phyloP scores from a whole-genome alignment of 176 grass and related monocot genomes.

The Bromus sterilis region DNA sequence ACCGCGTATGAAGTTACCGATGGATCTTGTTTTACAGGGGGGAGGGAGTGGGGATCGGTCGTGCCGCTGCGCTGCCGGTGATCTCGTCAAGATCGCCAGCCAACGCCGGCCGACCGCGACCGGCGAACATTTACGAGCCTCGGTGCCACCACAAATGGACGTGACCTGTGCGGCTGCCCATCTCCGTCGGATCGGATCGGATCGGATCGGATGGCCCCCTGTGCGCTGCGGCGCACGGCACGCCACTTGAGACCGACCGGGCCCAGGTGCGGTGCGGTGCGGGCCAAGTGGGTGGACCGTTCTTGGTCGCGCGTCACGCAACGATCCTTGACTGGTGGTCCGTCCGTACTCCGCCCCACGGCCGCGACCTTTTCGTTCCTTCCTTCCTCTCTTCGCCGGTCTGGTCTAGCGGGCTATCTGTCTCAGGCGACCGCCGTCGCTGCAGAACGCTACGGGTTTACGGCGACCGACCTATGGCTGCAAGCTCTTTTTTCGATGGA shows the following conservation, averaged over 20 bases:
- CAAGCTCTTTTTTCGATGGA: too few relatives aligned
- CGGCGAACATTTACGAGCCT: neutral
- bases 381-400: neutral
- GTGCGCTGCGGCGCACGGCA: neutral
- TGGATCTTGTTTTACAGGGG: neutral
- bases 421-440: too few relatives aligned
- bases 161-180: neutral
- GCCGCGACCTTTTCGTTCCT: neutral
- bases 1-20: too few relatives aligned
- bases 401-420: too few relatives aligned
- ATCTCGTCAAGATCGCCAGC: conserved; percentile 5
- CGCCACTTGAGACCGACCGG: neutral
- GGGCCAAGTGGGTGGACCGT: neutral
- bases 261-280: too few relatives aligned
- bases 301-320: neutral
- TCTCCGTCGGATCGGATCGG: neutral
- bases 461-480: too few relatives aligned
- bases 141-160: neutral
- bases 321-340: neutral
- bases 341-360: neutral
- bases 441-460: too few relatives aligned
- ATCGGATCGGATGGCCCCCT: neutral
- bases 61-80: neutral
- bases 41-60: neutral
- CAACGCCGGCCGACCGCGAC: neutral